Base-by-base conservation (phyloP, 2,329 filamentous ascomycete species). In the Ascochyta viciae-villosae region DNA sequence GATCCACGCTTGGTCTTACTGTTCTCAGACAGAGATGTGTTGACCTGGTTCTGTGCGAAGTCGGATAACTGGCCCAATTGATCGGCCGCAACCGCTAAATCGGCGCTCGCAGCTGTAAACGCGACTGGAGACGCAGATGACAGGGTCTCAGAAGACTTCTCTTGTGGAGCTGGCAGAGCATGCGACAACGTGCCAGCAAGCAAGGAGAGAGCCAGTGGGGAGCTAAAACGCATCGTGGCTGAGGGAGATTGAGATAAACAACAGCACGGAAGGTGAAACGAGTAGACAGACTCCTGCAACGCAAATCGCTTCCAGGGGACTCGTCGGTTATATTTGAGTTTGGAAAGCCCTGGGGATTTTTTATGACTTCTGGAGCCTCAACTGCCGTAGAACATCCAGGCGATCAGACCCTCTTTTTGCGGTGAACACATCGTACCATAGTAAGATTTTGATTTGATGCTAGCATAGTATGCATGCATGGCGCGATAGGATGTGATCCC, bases 161-260 rank as follows among this genome's bases (percentile, higher is more conserved):
- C 60, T 42, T 67, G 64, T 5, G 65, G 63, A 12, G 66, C 57
- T 26, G 70, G 68, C 40, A 67, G 23, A 12, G 70, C 70, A 57
- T 58, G 57, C 39, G 64, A 63, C 15, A 72, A 35, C n/a, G 65
- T 51, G 19, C 61, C 62, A n/a, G 62, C 63, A 15, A 66, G 49
- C n/a, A 72, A 44, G 45, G 63, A 60, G 13, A 71, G 49, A 26
- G 66, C 59, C n/a, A 66, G 44, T 29, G 59, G 54, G n/a, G 58
- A 60, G 50, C 24, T 66, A 58, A 72, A 60, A 44, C 65, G 66
- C 70, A 72, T 72, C 12, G 60, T 66, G 51, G 39, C n/a, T 33
- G 40, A 37, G 48, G 33, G 22, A 48, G 8, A 37, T 38, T 49
- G 37, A 33, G 26, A 34, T 31, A 13, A 53, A 22, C 31, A 43